phyloP scores from a whole-genome alignment of 1,284 basidiomycete species.

The Amylostereum chailletii region DNA sequence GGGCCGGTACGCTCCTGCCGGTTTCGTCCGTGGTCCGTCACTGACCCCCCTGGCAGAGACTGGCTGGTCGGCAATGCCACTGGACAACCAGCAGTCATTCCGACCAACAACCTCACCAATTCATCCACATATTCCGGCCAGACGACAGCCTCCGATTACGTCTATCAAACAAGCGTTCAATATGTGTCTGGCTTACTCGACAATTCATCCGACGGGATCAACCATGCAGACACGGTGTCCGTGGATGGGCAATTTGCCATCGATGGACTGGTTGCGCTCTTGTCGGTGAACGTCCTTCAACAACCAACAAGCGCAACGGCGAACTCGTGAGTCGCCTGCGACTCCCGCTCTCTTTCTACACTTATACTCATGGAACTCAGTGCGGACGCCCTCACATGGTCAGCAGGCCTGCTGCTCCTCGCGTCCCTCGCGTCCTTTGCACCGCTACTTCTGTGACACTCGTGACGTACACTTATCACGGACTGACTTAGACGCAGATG shows the following conservation, averaged over 20 bases:
- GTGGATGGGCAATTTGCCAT: background rate
- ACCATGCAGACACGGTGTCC: background rate
- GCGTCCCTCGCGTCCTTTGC: no score
- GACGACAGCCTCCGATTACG: background rate
- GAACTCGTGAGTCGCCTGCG: no score
- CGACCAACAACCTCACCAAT: slow-evolving; percentile 50
- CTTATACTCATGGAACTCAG: no score
- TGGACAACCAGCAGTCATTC: slow-evolving; percentile 36
- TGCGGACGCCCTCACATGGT: no score
- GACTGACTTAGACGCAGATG: no score
- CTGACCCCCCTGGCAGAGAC: slow-evolving; percentile 40
- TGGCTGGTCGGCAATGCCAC: slow-evolving; percentile 79
- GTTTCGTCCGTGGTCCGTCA: background rate
- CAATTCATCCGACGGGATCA: background rate
- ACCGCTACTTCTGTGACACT: no score
- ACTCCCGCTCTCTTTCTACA: no score
- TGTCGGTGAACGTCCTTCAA: background rate
- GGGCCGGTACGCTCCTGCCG: slow-evolving; percentile 28
- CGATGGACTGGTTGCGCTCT: background rate
- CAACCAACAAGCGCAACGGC: background rate
- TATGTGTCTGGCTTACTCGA: background rate
- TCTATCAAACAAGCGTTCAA: background rate
- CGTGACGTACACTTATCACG: no score
- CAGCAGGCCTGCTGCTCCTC: no score
- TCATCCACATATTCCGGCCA: slow-evolving; percentile 32